Percentiles rank a stretch among this genome's conserved stretches.
phyloP scores from a whole-genome alignment of 805 yeast species.

The Wickerhamiella siamensis region DNA sequence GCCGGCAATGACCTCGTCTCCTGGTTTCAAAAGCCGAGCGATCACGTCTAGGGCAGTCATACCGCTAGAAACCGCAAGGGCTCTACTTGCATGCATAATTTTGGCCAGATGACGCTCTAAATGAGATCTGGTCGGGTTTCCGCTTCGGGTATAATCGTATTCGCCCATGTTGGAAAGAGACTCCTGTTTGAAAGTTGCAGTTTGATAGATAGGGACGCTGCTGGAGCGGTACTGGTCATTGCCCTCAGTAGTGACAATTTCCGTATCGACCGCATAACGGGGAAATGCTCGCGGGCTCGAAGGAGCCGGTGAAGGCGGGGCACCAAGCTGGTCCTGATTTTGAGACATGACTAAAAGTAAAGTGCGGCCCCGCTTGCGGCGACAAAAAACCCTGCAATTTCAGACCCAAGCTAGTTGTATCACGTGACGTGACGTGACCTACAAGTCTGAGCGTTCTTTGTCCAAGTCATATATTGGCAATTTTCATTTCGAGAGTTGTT shows the following conservation, averaged over 20 bases:
- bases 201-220: slow-evolving; percentile 77
- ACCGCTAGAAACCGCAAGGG: slow-evolving; percentile 77
- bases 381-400: no score
- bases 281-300: slow-evolving; percentile 21
- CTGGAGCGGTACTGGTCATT: slow-evolving; percentile 65
- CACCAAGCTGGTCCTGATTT: not conserved
- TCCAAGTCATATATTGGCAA: no score
- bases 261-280: slow-evolving; percentile 48
- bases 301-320: slow-evolving; percentile 28
- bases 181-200: slow-evolving; percentile 85
- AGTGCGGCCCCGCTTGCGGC: not conserved
- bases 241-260: slow-evolving; percentile 46
- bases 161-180: slow-evolving; percentile 62
- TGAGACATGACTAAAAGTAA: not conserved
- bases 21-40: slow-evolving; percentile 54
- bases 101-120: slow-evolving; percentile 65
- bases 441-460: no score
- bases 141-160: slow-evolving; percentile 79
- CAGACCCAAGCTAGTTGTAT: no score
- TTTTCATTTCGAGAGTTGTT: no score
- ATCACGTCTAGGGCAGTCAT: slow-evolving; percentile 89
- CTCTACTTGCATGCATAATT: slow-evolving; percentile 56
- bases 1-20: slow-evolving; percentile 89
- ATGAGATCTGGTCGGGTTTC: slow-evolving; percentile 81
- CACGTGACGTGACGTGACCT: not conserved